Percentiles rank a stretch among this genome's conserved stretches.
phyloP scores from a whole-genome alignment of 805 yeast genomes.

The Ogataea ramenticola region DNA sequence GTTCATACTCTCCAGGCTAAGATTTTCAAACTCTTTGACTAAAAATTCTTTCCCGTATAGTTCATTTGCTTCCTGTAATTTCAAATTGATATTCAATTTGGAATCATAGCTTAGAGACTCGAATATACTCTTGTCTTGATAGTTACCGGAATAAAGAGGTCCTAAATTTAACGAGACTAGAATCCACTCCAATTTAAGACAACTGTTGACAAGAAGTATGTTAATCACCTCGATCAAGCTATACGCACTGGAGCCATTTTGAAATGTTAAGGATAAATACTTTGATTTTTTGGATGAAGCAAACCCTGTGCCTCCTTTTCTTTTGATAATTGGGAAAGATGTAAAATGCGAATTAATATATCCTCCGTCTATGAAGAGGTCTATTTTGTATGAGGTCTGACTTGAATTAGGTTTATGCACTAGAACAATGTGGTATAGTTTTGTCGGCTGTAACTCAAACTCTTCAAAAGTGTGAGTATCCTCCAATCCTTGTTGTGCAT shows the following conservation, averaged over 20 bases:
- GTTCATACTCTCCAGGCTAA: neutral
- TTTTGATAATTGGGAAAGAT: slow-evolving; percentile 5
- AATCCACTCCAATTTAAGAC: slow-evolving; percentile 45
- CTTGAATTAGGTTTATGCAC: slow-evolving; percentile 15
- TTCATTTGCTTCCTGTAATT: slow-evolving; percentile 12
- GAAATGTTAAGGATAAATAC: slow-evolving; percentile 32
- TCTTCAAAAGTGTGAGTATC: slow-evolving; percentile 17
- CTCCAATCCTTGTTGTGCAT: slow-evolving; percentile 1
- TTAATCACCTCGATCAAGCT: slow-evolving; percentile 19
- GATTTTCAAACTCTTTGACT: neutral
- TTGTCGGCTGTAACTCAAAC: slow-evolving; percentile 18
- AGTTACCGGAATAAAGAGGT: slow-evolving; percentile 41
- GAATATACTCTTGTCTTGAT: slow-evolving; percentile 30
- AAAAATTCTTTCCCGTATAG: slow-evolving; percentile 1
- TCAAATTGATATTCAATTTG: slow-evolving; percentile 20
- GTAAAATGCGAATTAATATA: slow-evolving; percentile 25
- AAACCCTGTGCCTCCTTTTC: neutral
- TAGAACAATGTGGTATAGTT: slow-evolving; percentile 19
- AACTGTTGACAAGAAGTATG: slow-evolving; percentile 30
- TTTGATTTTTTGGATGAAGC: slow-evolving; percentile 16
- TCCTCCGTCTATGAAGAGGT: slow-evolving; percentile 43
- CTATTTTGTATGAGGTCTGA: slow-evolving; percentile 28
- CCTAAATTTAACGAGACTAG: slow-evolving; percentile 39
- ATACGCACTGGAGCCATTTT: slow-evolving; percentile 6
- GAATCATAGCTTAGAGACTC: slow-evolving; percentile 31